Evolutionary conservation across 495 filamentous ascomycete species (phyloP).

Genomic region (Thozetella sp.): DNA sequence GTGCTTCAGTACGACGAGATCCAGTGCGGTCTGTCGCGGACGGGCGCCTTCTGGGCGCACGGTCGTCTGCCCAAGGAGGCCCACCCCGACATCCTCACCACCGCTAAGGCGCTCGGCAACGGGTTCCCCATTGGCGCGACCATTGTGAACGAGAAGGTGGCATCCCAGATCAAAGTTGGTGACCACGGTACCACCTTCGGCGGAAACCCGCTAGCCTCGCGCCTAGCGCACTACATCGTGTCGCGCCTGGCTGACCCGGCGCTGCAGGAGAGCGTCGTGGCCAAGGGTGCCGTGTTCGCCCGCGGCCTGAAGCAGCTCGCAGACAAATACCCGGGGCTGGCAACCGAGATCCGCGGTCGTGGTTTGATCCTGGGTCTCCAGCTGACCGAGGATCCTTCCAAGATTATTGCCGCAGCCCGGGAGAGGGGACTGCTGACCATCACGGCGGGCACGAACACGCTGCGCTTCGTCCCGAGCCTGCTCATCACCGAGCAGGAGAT

Average conservation of each 20-base stretch:
- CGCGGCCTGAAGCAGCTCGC: conserved; percentile 64
- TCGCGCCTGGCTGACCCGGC: conserved; percentile 65
- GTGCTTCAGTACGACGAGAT: conserved; percentile 96
- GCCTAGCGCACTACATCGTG: conserved; percentile 83
- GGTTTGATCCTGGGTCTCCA: conserved; percentile 88
- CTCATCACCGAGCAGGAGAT: conserved; percentile 79
- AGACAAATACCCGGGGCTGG: conserved; percentile 67
- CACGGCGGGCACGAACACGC: conserved; percentile 85
- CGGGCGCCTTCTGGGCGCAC: conserved; percentile 91
- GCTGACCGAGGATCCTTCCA: conserved; percentile 66
- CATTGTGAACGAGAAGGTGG: conserved; percentile 77
- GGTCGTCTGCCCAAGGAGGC: conserved; percentile 67
- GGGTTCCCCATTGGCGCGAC: conserved; percentile 94
- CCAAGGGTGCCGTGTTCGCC: conserved; percentile 66
- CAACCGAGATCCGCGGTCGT: conserved; percentile 77
- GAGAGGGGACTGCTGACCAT: conserved; percentile 90
- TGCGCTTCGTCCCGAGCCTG: conserved; percentile 84
- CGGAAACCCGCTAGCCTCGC: conserved; percentile 86
- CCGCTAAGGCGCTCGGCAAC: conserved; percentile 94
- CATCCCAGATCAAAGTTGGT: conserved; percentile 81
- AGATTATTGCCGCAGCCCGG: conserved; percentile 79
- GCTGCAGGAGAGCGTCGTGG: conserved; percentile 64
- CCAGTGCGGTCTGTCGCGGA: conserved; percentile 87
- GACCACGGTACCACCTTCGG: conserved; percentile 98
- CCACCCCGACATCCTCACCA: conserved; percentile 93